A percentile compares a stretch with the other conserved stretches of the same genome.
Conservation (phyloP, 768 basidiomycete species). For the Tricholoma terreum region DNA sequence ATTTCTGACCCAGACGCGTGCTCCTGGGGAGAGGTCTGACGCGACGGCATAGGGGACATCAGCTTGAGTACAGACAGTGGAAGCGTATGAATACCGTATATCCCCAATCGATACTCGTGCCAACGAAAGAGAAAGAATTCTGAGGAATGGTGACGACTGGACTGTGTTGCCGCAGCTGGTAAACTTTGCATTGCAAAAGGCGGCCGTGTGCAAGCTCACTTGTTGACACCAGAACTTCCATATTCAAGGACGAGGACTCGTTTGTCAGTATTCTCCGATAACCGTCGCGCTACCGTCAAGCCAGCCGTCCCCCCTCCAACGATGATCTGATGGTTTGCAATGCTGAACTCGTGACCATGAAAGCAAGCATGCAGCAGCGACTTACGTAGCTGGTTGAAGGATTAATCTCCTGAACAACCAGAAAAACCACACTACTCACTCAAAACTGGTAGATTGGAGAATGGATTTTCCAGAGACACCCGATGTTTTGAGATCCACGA, state of each 20-base stretch:
- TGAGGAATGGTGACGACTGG: slow-evolving; percentile 25
- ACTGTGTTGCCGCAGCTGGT: slow-evolving; percentile 7
- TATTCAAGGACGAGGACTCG: slow-evolving; percentile 31
- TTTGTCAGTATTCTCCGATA: slow-evolving; percentile 22
- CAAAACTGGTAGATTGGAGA: slow-evolving; percentile 16
- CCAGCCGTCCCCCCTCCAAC: slow-evolving; percentile 36
- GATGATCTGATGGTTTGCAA: slow-evolving; percentile 16
- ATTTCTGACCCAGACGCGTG: slow-evolving; percentile 21
- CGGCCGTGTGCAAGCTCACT: slow-evolving; percentile 12
- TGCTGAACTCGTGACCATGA: background rate
- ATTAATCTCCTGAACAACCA: background rate
- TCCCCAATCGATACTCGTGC: slow-evolving; percentile 26
- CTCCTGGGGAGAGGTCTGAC: slow-evolving; percentile 22
- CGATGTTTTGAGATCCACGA: slow-evolving; percentile 19
- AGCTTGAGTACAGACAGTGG: background rate
- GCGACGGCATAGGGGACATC: background rate
- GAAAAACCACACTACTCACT: slow-evolving; percentile 13
- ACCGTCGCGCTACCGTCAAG: slow-evolving; percentile 29
- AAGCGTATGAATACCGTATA: slow-evolving; percentile 17
- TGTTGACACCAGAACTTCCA: slow-evolving; percentile 24
- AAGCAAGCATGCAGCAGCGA: background rate
- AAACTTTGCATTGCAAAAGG: background rate
- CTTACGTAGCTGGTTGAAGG: slow-evolving; percentile 13
- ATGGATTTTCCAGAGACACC: slow-evolving; percentile 13
- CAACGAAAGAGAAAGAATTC: slow-evolving; percentile 25